A percentile compares a stretch with the other conserved stretches of the same genome.
Conservation (phyloP, 352 stramenopile genomes). For the Peronospora tabacina region DNA sequence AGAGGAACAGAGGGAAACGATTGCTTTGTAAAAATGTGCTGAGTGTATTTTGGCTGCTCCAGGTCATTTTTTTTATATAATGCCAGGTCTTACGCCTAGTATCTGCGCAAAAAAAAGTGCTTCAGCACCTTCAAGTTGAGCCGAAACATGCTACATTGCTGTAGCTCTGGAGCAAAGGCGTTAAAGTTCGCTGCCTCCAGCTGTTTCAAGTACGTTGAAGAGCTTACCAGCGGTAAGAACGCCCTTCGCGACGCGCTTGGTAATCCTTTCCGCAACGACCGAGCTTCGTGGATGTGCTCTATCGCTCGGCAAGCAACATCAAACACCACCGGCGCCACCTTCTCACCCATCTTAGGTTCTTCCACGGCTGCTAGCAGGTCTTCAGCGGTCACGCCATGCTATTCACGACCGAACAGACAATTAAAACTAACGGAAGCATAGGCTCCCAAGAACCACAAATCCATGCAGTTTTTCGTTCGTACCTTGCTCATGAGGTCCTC, state of each 20-base stretch:
- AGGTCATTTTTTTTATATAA: not conserved
- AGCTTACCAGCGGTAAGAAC: slow-evolving; percentile 66
- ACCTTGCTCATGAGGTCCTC: slow-evolving; percentile 74
- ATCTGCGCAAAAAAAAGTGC: slow-evolving; percentile 70
- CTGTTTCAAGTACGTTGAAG: slow-evolving; percentile 50
- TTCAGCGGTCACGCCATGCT: slow-evolving; percentile 46
- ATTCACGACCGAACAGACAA: slow-evolving; percentile 5
- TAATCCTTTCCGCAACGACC: slow-evolving; percentile 46
- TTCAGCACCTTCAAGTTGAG: slow-evolving; percentile 72
- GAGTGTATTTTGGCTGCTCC: slow-evolving; percentile 4
- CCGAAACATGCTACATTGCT: slow-evolving; percentile 44
- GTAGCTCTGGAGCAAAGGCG: slow-evolving; percentile 51
- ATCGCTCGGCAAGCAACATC: slow-evolving; percentile 81
- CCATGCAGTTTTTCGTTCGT: slow-evolving; percentile 6
- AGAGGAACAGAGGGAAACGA: slow-evolving; percentile 11
- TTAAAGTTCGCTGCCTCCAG: slow-evolving; percentile 78
- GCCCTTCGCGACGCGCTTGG: slow-evolving; percentile 44
- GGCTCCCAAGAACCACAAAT: slow-evolving; percentile 17
- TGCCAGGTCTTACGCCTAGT: slow-evolving; percentile 36
- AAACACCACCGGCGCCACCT: slow-evolving; percentile 80
- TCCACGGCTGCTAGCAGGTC: slow-evolving; percentile 54
- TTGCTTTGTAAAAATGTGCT: slow-evolving; percentile 25
- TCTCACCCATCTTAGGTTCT: slow-evolving; percentile 49
- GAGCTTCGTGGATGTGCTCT: slow-evolving; percentile 71
- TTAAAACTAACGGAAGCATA: slow-evolving; percentile 21